Evolutionary conservation across 495 filamentous ascomycete species (phyloP).

Genomic region (Darksidea phi): DNA sequence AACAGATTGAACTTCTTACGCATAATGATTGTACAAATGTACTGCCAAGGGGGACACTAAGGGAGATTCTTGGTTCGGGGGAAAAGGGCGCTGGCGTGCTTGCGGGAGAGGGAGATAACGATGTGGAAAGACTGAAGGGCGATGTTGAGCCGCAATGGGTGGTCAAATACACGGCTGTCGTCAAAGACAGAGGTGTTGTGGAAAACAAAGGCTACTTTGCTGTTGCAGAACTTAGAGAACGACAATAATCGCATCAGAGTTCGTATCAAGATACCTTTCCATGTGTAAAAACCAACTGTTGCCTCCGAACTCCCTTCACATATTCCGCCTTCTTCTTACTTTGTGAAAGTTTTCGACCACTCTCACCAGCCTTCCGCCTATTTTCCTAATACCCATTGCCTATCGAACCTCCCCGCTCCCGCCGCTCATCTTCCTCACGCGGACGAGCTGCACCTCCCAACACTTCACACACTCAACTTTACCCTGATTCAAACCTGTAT

Average conservation of each 20-base stretch:
- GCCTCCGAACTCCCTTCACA: too few relatives aligned
- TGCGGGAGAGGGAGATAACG: constrained; percentile 43
- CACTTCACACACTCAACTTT: background rate
- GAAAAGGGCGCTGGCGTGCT: constrained; percentile 43
- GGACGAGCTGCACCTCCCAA: background rate
- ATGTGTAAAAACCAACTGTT: too few relatives aligned
- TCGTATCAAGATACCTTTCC: background rate
- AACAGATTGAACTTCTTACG: constrained; percentile 83
- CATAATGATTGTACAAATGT: constrained; percentile 95
- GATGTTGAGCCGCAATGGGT: constrained; percentile 89
- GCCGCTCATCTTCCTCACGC: background rate
- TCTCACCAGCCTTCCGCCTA: background rate
- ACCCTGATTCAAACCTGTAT: background rate
- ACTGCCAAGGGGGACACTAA: constrained; percentile 75
- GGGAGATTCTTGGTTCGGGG: constrained; percentile 70
- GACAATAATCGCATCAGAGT: background rate
- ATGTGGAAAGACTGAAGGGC: constrained; percentile 57
- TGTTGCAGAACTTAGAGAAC: constrained; percentile 60
- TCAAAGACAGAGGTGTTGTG: constrained; percentile 91
- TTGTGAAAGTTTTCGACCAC: background rate
- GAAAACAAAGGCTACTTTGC: constrained; percentile 99
- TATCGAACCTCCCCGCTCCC: background rate
- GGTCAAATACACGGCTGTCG: constrained; percentile 97
- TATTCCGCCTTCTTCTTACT: too few relatives aligned
- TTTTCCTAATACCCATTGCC: background rate